Evolutionary conservation across 176 grass and related monocot genomes (phyloP).

Genomic region (Avena insularis): DNA sequence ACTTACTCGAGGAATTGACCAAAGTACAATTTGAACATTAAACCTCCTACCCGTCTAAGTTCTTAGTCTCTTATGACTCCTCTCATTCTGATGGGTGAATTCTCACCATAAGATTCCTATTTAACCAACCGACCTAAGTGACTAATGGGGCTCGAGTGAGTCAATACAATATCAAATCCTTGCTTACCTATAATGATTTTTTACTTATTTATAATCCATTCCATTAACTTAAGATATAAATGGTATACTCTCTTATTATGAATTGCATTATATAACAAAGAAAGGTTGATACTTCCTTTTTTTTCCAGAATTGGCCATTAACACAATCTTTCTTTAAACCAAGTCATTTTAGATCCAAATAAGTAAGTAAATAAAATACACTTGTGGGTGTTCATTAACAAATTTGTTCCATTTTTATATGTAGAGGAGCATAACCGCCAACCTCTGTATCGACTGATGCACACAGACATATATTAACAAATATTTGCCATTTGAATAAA

Average conservation of each 20-base stretch:
- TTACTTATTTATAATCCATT: neutral
- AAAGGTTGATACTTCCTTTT: neutral
- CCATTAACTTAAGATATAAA: too few relatives aligned
- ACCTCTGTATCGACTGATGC: too few relatives aligned
- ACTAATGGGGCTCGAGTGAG: neutral
- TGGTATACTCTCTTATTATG: too few relatives aligned
- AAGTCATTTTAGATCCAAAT: neutral
- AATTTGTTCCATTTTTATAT: too few relatives aligned
- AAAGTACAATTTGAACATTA: neutral
- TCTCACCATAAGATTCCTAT: neutral
- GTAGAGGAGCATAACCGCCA: too few relatives aligned
- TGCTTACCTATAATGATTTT: neutral
- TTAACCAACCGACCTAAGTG: neutral
- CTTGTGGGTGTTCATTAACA: neutral
- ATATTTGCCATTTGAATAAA: neutral
- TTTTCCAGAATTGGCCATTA: neutral
- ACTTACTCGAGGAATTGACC: neutral
- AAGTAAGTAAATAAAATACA: neutral
- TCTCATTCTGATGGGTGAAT: neutral
- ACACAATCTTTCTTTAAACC: neutral
- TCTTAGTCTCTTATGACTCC: neutral
- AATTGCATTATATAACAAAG: neutral
- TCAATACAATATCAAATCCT: neutral
- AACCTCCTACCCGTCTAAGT: neutral
- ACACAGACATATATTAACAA: neutral